phyloP scores from a whole-genome alignment of 1,139 yeast species.

The Hemisphaericaspora xylofermentans region DNA sequence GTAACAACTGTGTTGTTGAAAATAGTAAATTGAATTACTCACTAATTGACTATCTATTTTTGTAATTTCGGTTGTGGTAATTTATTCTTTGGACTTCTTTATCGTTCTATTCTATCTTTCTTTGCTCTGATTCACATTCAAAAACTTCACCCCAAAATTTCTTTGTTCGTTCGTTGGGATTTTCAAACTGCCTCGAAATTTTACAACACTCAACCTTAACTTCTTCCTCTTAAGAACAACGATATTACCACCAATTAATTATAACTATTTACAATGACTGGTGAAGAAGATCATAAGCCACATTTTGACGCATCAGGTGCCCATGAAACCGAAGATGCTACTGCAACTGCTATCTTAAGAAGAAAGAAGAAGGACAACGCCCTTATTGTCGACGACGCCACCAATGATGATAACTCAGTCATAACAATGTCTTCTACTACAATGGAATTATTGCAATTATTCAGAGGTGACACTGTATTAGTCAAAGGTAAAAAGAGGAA shows the following conservation, averaged over 20 bases:
- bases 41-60: no score
- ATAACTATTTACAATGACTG: slow-evolving; percentile 22
- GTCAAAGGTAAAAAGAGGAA: slow-evolving; percentile 98
- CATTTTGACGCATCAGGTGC: slow-evolving; percentile 49
- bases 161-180: background rate
- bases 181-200: no score
- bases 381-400: slow-evolving; percentile 93
- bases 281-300: slow-evolving; percentile 35
- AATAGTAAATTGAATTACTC: no score
- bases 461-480: slow-evolving; percentile 96
- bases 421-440: slow-evolving; percentile 93
- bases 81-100: background rate
- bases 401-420: slow-evolving; percentile 94
- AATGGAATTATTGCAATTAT: slow-evolving; percentile 90
- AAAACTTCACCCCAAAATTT: background rate
- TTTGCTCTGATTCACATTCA: background rate
- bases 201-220: background rate
- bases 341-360: slow-evolving; percentile 96
- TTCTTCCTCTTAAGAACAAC: background rate
- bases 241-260: background rate
- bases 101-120: background rate
- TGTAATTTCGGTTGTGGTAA: background rate
- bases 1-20: no score
- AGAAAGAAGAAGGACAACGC: slow-evolving; percentile 97
- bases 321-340: slow-evolving; percentile 64